Evolutionary conservation across 2,329 filamentous ascomycete species (phyloP), one percentile per base, ranked within the genome.

Genomic region (Decorospora gaudefroyi): DNA sequence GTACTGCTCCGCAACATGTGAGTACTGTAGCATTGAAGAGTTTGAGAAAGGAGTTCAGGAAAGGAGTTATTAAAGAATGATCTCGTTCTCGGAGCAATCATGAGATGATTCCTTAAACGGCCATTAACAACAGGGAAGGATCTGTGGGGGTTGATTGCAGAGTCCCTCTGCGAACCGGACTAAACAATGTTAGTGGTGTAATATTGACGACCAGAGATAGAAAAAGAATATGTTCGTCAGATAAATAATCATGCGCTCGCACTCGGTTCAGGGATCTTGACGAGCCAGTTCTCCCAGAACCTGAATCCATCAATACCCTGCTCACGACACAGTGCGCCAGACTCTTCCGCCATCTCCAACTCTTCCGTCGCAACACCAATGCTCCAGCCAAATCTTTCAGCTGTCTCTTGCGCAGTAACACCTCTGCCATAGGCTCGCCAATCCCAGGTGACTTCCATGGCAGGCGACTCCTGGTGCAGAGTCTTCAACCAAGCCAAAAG

Each of bases 321-420:
- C 68, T 99, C 93, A 33, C 93, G 85, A 68, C 92, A 97, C 13
- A 99, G 69, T 2, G 84, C 83, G 0, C 93, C 93, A 42, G 81
- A 83, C 68, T 97, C 92, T 70, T 99, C 93, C 0, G 91, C 91
- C 92, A 99, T 96, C 67, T 96, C 88, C 9, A 99, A 77, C 72
- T 99, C 93, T 68, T 97, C 93, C 47, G 87, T 88, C 1, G 93
- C 93, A 15, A 99, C 92, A 6, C 93, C 93, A 6, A 99, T 86
- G 67, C 93, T 97, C 93, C 93, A 99, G 4, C 91, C 89, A 71
- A 99, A 99, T 35, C 83, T 78, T 69, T 95, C 88, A 0, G 93
- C 93, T 0, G 84, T 83, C 64, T 97, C 91, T 64, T 93, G 88
- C 1, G 90, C 90, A 10, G 90, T 96, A 18, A 97, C 85, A 7